Conservation (phyloP, 768 basidiomycete species). For the Tubosaeta brunneosetosa region DNA sequence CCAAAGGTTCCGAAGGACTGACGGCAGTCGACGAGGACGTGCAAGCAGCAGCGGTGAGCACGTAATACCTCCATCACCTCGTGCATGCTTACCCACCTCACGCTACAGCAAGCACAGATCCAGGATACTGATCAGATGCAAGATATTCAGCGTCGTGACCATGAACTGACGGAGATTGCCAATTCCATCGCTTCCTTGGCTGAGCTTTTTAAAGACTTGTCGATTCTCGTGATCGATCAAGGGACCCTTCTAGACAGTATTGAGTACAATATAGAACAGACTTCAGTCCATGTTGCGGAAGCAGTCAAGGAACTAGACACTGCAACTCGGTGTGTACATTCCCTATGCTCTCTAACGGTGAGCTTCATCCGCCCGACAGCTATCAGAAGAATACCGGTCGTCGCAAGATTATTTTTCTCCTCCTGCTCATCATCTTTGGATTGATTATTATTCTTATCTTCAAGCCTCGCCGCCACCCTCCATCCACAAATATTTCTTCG, state of each 20-base stretch:
- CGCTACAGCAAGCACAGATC: slow-evolving; percentile 30
- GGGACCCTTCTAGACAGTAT: slow-evolving; percentile 94
- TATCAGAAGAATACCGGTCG: slow-evolving; percentile 94
- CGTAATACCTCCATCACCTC: slow-evolving; percentile 12
- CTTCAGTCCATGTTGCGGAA: slow-evolving; percentile 73
- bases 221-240: slow-evolving; percentile 92
- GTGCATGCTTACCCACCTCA: slow-evolving; percentile 8
- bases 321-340: slow-evolving; percentile 66
- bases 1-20: slow-evolving; percentile 77
- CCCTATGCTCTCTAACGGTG: background rate
- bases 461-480: slow-evolving; percentile 68
- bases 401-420: slow-evolving; percentile 88
- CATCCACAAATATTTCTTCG: slow-evolving; percentile 26
- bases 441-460: slow-evolving; percentile 86
- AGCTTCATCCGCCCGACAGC: slow-evolving; percentile 35
- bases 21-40: slow-evolving; percentile 89
- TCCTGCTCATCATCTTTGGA: slow-evolving; percentile 85
- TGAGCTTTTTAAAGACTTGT: slow-evolving; percentile 94
- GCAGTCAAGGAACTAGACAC: slow-evolving; percentile 80
- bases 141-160: slow-evolving; percentile 46
- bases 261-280: slow-evolving; percentile 96
- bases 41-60: slow-evolving; percentile 75
- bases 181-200: slow-evolving; percentile 87
- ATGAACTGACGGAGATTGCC: slow-evolving; percentile 85
- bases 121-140: slow-evolving; percentile 36